Conservation (phyloP, 768 basidiomycete species). For the Grammothele lineata region DNA sequence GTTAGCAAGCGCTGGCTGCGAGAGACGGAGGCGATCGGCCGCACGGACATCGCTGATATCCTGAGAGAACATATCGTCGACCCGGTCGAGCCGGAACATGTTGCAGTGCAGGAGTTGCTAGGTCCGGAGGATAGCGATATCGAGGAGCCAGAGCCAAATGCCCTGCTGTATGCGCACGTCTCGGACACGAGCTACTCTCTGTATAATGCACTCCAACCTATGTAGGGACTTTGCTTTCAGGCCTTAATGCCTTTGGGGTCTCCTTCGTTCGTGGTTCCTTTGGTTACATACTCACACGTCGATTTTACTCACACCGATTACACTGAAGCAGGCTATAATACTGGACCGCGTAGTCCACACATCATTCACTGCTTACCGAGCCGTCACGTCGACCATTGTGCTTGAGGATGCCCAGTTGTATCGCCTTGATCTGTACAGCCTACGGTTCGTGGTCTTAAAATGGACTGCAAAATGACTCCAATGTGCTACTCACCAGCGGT, state of each 20-base stretch:
- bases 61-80: constrained; percentile 45
- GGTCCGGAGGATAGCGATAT: constrained; percentile 53
- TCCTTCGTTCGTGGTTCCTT: too few species aligned
- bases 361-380: too few species aligned
- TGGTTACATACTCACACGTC: too few species aligned
- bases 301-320: too few species aligned
- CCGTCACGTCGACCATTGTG: constrained; percentile 6
- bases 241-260: too few species aligned
- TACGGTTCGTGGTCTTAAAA: too few species aligned
- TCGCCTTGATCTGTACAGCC: constrained; percentile 15
- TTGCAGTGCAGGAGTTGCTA: constrained; percentile 29
- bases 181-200: constrained; percentile 26
- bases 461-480: background rate
- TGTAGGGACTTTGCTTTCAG: too few species aligned
- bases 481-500: constrained; percentile 27
- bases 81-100: constrained; percentile 26
- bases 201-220: constrained; percentile 24
- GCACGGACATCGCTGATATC: constrained; percentile 43
- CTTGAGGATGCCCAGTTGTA: constrained; percentile 9
- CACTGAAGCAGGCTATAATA: too few species aligned
- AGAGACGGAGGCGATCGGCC: constrained; percentile 30
- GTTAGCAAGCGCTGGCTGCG: constrained; percentile 63
- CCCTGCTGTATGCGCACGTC: constrained; percentile 7
- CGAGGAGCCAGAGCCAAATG: constrained; percentile 11
- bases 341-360: too few species aligned